Conservation (phyloP, 176 grass and related monocot species). For the Ensete ventricosum region DNA sequence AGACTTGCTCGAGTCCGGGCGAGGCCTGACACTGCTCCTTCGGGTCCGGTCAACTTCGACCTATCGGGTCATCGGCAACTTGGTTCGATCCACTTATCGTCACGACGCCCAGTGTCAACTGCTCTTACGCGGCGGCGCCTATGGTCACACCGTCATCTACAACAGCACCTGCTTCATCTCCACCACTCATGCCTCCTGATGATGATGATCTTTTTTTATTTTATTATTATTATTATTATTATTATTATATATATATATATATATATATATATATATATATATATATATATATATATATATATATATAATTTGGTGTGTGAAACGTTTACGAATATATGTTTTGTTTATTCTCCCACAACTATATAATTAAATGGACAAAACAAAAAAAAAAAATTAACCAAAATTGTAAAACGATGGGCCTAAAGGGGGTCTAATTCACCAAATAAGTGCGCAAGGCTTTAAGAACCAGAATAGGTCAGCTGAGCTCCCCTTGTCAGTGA, state of each 20-base stretch:
- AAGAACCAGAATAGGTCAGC: slow-evolving; percentile 88
- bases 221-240: too few relatives aligned
- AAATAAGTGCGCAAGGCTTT: slow-evolving; percentile 77
- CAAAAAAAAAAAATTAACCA: not conserved
- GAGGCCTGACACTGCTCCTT: slow-evolving; percentile 48
- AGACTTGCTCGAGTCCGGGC: slow-evolving; percentile 54
- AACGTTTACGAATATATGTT: too few relatives aligned
- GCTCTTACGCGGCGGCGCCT: slow-evolving; percentile 30
- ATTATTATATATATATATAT: too few relatives aligned
- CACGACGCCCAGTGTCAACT: slow-evolving; percentile 49
- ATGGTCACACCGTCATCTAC: slow-evolving; percentile 6
- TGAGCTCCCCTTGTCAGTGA: slow-evolving; percentile 42
- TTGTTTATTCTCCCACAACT: not conserved
- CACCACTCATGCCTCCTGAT: slow-evolving; percentile 19
- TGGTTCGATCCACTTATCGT: slow-evolving; percentile 45
- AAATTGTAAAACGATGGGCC: not conserved
- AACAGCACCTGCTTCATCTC: slow-evolving; percentile 35
- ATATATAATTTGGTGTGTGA: too few relatives aligned
- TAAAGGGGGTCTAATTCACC: slow-evolving; percentile 32
- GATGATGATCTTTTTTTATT: not conserved
- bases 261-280: too few relatives aligned
- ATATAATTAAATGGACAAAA: not conserved
- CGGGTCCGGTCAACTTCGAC: slow-evolving; percentile 30
- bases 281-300: too few relatives aligned
- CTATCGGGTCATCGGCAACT: slow-evolving; percentile 48